phyloP scores from a whole-genome alignment of 2,329 filamentous ascomycete species.

The Neurospora crassa region DNA sequence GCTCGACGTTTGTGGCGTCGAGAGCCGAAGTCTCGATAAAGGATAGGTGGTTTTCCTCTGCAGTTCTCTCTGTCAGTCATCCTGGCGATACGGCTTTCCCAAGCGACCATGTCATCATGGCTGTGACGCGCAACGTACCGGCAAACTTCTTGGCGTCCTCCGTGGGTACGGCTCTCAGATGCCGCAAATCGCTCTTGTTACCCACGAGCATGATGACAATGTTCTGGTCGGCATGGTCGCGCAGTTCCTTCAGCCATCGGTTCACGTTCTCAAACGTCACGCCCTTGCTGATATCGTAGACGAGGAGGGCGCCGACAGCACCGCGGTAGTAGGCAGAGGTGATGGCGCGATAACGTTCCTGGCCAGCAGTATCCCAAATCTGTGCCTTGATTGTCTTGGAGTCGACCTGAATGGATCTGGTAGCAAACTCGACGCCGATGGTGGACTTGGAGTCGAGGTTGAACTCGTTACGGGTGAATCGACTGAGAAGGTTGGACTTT shows the following conservation, averaged over 20 bases:
- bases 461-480: slow-evolving; percentile 99
- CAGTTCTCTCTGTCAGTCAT: slow-evolving; percentile 19
- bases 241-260: slow-evolving; percentile 96
- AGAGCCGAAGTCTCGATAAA: slow-evolving; percentile 99
- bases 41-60: slow-evolving; percentile 94
- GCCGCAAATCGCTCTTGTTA: slow-evolving; percentile 99
- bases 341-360: slow-evolving; percentile 98
- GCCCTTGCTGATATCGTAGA: slow-evolving; percentile 99
- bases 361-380: slow-evolving; percentile 99
- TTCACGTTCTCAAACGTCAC: slow-evolving; percentile 99
- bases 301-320: slow-evolving; percentile 90
- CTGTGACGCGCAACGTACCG: slow-evolving; percentile 44
- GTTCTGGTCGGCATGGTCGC: slow-evolving; percentile 96
- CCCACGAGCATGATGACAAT: slow-evolving; percentile 99
- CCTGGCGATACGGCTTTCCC: background rate
- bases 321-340: slow-evolving; percentile 98
- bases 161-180: slow-evolving; percentile 91
- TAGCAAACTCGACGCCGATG: slow-evolving; percentile 98
- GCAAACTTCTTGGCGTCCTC: slow-evolving; percentile 98
- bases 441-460: slow-evolving; percentile 99
- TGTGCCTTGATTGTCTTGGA: slow-evolving; percentile 99
- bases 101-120: background rate
- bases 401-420: slow-evolving; percentile 96
- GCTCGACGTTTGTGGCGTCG: slow-evolving; percentile 97
- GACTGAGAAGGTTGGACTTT: slow-evolving; percentile 98